These are phyloP conservation scores for Colletotrichum tropicicola DNA, from an alignment of 2,329 filamentous ascomycete genomes.

Conservation along the genomic window DNA sequence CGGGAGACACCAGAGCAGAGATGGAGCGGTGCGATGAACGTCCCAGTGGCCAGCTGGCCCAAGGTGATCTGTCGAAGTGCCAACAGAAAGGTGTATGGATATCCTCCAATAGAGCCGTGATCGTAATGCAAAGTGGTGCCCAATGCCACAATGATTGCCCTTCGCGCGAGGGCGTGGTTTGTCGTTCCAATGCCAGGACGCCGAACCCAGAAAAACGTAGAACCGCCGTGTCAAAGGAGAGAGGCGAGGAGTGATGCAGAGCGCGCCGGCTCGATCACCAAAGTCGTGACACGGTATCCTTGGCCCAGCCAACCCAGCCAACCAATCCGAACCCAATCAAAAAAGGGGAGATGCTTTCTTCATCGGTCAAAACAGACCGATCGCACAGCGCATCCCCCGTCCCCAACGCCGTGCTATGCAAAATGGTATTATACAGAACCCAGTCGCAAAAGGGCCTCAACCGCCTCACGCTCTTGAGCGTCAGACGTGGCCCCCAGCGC, in stretches of 20 bases:
- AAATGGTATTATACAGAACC: conserved; percentile 75
- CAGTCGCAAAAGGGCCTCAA: conserved; percentile 82
- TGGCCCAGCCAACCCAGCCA: conserved; percentile 35
- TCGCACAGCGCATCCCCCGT: conserved; percentile 23
- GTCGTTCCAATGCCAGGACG: conserved; percentile 26
- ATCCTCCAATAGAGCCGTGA: conserved; percentile 27
- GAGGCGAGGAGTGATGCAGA: conserved; percentile 35
- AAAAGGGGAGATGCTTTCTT: conserved; percentile 15
- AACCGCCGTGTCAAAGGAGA: conserved; percentile 39
- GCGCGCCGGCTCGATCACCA: conserved; percentile 42
- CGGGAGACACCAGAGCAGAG: background rate
- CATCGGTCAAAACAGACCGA: conserved; percentile 15
- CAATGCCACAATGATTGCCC: conserved; percentile 26
- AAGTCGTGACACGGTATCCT: conserved; percentile 41
- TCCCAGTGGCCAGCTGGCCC: conserved; percentile 3
- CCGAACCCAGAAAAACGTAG: conserved; percentile 26
- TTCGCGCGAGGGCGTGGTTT: conserved; percentile 29
- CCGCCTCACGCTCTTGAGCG: conserved; percentile 81
- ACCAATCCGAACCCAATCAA: conserved; percentile 14
- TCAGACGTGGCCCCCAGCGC: conserved; percentile 63
- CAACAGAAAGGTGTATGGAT: conserved; percentile 21
- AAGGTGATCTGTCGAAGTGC: background rate
- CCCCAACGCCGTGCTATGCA: conserved; percentile 63
- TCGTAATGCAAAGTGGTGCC: conserved; percentile 30
- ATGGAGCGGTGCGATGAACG: background rate